Base-by-base conservation (phyloP, 306 rosid genomes). In the Casuarina cunninghamiana region DNA sequence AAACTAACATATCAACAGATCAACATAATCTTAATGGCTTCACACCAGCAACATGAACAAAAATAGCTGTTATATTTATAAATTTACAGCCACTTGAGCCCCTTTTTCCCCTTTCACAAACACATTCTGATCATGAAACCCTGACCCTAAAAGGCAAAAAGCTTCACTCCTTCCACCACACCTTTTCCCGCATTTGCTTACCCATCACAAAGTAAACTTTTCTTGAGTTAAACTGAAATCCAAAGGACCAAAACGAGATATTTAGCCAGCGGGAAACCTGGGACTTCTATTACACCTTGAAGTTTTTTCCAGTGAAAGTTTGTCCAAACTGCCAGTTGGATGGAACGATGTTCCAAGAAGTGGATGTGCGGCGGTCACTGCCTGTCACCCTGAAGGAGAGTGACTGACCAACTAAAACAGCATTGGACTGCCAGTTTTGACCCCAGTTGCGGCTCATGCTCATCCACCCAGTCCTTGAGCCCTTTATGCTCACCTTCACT, bases 361-460 rank as follows among this genome's bases (percentile, higher is more conserved):
- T 88, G 85, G 95, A 72, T 26, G 88, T 80, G 71, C 95, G 91
- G 0, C 88, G 81, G 76, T 93, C 98, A 76, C 97, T 89, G 80
- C 83, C 32, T 26, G 32, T 26, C 32, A 26, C 32, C 32, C 32
- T 26, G 32, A 26, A 26, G 32, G 32, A 26, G 32, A 26, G 32
- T 26, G 32, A 26, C 32, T 26, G 32, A 26, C 32, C 32, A 26
- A 26, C 32, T 26, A 26, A 26, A 26, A 26, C 32, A 26, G 32
- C 32, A 26, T 26, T 26, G 32, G 32, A 26, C 32, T 26, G 98
- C 98, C 97, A 93, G 61, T 93, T 93, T 72, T 93, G 98, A 67
- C 98, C 98, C 98, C 94, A 93, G 80, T 93, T 93, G 0, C 94
- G 88, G 61, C 90, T 93, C 98, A 91, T 51, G 69, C 84, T 82